phyloP scores from a whole-genome alignment of 176 grass and related monocot species.

The Musa itinerans region DNA sequence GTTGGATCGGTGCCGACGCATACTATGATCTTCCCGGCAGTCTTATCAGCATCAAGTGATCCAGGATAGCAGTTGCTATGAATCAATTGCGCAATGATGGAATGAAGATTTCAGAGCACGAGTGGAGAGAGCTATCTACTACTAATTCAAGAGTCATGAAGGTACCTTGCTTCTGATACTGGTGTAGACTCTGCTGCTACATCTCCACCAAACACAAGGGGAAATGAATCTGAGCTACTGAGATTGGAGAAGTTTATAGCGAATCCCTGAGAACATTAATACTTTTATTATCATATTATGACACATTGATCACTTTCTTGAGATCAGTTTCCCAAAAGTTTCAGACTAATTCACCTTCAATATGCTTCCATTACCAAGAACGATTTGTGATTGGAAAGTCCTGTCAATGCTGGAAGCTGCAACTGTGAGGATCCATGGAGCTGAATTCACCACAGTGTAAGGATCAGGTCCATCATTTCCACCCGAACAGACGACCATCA shows the following conservation, averaged over 20 bases:
- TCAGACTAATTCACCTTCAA: conserved; percentile 46
- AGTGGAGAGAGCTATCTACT: too few species aligned
- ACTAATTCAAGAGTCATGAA: neutral
- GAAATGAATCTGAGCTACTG: conserved; percentile 32
- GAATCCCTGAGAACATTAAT: conserved; percentile 33
- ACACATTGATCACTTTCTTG: too few species aligned
- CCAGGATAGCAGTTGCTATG: conserved; percentile 92
- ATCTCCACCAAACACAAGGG: conserved; percentile 51
- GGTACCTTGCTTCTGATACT: conserved; percentile 75
- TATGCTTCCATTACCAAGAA: conserved; percentile 54
- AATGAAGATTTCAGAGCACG: too few species aligned
- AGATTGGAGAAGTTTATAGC: conserved; percentile 88
- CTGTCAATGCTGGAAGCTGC: conserved; percentile 84
- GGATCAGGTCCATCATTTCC: conserved; percentile 90
- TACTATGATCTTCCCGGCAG: conserved; percentile 72
- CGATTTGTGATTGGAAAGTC: conserved; percentile 58
- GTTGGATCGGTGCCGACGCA: conserved; percentile 55
- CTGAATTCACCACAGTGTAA: conserved; percentile 74
- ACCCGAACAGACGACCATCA: conserved; percentile 81
- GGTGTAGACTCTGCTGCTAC: conserved; percentile 47
- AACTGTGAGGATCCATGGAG: conserved; percentile 87
- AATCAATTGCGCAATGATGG: neutral
- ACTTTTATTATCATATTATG: too few species aligned
- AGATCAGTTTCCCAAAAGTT: too few species aligned
- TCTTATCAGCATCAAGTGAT: conserved; percentile 64